Percentiles rank a stretch among this genome's conserved stretches.
Evolutionary conservation across 345 rosid species (phyloP).

Genomic region (Aegle marmelos): DNA sequence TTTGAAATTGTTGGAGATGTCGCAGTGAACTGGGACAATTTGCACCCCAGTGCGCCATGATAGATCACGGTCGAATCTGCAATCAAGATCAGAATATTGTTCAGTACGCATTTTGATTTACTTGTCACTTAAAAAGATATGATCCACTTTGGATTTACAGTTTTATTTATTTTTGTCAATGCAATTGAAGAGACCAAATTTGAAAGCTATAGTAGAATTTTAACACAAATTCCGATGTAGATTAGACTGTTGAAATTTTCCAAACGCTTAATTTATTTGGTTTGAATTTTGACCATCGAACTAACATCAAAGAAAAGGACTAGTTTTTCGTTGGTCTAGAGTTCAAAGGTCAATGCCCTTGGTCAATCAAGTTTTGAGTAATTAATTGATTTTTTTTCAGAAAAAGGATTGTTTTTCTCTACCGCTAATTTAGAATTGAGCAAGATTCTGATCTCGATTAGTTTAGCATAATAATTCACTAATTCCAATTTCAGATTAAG

Average conservation of each 20-base stretch:
- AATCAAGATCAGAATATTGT: not conserved
- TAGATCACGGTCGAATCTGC: conserved; percentile 78
- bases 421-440: not conserved
- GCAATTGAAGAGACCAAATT: not conserved
- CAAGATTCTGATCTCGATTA: not conserved
- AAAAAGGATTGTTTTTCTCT: not conserved
- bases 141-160: not conserved
- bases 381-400: not conserved
- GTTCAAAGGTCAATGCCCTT: not conserved
- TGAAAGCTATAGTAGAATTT: not conserved
- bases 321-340: not conserved
- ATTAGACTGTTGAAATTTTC: not conserved
- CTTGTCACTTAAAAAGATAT: not conserved
- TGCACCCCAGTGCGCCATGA: conserved; percentile 79
- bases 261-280: not conserved
- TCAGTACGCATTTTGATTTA: no score
- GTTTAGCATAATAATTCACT: not conserved
- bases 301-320: not conserved
- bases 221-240: not conserved
- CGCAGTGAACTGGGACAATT: conserved; percentile 60
- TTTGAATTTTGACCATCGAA: not conserved
- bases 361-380: not conserved
- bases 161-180: not conserved
- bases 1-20: conserved; percentile 62
- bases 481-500: not conserved